Base-by-base conservation (phyloP, 2,329 filamentous ascomycete species). In the Ophiostoma sp. region DNA sequence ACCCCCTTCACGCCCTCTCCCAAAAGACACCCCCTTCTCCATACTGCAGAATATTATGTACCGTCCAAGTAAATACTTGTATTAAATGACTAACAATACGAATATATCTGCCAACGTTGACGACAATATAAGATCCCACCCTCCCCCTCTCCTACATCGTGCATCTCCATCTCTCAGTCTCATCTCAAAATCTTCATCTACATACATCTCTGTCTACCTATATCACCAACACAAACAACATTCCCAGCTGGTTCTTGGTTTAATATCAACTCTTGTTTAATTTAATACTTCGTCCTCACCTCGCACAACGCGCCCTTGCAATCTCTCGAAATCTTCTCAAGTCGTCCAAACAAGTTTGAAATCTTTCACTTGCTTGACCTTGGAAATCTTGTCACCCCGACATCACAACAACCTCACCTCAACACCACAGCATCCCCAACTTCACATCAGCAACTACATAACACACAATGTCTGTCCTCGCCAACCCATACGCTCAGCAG, bases 211-310 rank as follows among this genome's bases (percentile, higher is more conserved):
- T 10, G 1, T 39, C 36, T 39, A 39, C 36, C 74, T 73, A 72
- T 72, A 20, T n/a, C 23, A 67, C n/a, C 17, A n/a, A 23, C 17
- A 67, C 31, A 31, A 68, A 77, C 76, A 68, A 39, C 35, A 36
- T 36, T 70, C 67, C 78, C 74, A 77, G 75, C 75, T 77, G 74
- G 77, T 76, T 77, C 79, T 78, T 76, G 78, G 75, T 76, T 78
- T 76, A 75, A 64, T 70, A 33, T 62, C 36, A 68, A 67, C 62
- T 60, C 36, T 23, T 54, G 15, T 8, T 36, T 39, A 65, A 39
- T 23, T 31, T 57, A 57, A 57, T 57, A 57, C 44, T 48, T 41
- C 52, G n/a, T n/a, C 52, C n/a, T 27, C 52, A 57, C n/a, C 52
- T 57, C 23, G 48, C 48, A 54, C 48, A n/a, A 54, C 48, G 4